Evolutionary conservation across 192 early-diverging fungal species (phyloP).

Genomic region (Coemansia aciculifera): DNA sequence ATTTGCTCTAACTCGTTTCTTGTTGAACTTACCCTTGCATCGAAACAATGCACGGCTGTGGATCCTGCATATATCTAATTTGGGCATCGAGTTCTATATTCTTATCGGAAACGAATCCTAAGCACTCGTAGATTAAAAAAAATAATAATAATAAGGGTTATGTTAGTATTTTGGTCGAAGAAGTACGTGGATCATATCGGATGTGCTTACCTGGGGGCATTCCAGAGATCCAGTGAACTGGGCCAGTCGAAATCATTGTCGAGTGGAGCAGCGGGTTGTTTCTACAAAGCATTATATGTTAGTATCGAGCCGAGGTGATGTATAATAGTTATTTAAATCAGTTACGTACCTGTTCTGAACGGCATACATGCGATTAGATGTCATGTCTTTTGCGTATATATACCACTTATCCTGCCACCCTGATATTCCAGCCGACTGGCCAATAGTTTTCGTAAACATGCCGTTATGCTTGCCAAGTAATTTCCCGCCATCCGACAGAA

Average conservation of each 20-base stretch:
- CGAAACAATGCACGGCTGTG: slow-evolving; percentile 48
- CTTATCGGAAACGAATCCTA: slow-evolving; percentile 14
- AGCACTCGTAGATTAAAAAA: neutral
- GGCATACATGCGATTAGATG: slow-evolving; percentile 66
- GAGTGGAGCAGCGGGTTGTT: slow-evolving; percentile 38
- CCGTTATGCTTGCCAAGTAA: slow-evolving; percentile 59
- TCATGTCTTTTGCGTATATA: slow-evolving; percentile 67
- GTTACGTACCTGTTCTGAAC: slow-evolving; percentile 64
- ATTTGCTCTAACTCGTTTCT: neutral
- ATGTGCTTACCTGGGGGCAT: slow-evolving; percentile 18
- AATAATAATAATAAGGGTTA: neutral
- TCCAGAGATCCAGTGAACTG: slow-evolving; percentile 56
- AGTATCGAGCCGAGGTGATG: neutral
- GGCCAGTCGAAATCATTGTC: slow-evolving; percentile 18
- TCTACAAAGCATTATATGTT: slow-evolving; percentile 6
- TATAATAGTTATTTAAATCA: slow-evolving; percentile 13
- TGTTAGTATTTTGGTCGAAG: neutral
- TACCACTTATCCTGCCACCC: slow-evolving; percentile 71
- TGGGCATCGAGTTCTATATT: slow-evolving; percentile 47
- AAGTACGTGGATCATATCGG: neutral
- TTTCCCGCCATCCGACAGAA: slow-evolving; percentile 47
- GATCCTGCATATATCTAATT: slow-evolving; percentile 62
- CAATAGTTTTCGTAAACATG: slow-evolving; percentile 74
- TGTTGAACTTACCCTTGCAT: slow-evolving; percentile 20
- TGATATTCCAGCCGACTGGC: slow-evolving; percentile 70